Conservation (phyloP, 225 moss, liverwort and hornwort genomes). For the Polytrichum commune region DNA sequence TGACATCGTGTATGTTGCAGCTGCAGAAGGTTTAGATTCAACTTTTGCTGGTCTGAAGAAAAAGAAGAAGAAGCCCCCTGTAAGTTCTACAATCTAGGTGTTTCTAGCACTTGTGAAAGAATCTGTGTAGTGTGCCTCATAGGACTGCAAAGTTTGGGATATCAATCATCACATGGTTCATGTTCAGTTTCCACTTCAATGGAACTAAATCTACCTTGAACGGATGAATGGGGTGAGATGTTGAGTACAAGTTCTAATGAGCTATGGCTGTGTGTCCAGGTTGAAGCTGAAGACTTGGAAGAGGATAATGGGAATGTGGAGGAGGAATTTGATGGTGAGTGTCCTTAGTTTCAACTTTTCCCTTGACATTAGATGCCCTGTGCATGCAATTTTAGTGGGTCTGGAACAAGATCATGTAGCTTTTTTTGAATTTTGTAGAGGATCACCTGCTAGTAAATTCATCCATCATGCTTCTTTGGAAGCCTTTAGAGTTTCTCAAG, state of each 20-base stretch:
- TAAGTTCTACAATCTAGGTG: conserved; percentile 20
- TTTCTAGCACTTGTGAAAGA: too few species aligned
- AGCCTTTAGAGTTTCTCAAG: too few species aligned
- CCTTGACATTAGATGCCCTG: neutral
- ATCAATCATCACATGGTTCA: too few species aligned
- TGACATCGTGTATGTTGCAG: conserved; percentile 2
- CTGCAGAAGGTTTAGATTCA: conserved; percentile 64
- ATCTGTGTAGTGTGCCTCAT: too few species aligned
- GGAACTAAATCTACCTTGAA: too few species aligned
- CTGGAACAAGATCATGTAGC: too few species aligned
- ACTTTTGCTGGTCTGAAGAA: conserved; percentile 70
- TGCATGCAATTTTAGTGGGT: too few species aligned
- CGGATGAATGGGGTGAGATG: neutral
- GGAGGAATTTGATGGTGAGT: conserved; percentile 55
- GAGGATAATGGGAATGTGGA: conserved; percentile 54
- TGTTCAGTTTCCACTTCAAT: too few species aligned
- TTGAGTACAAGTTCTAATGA: neutral
- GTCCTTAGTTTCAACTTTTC: neutral
- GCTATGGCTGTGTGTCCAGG: conserved; percentile 32
- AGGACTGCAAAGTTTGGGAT: neutral
- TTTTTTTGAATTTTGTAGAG: too few species aligned
- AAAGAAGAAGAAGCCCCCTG: conserved; percentile 92
- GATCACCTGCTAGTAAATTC: too few species aligned
- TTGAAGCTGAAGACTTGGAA: conserved; percentile 66
- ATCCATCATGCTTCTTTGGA: too few species aligned